Conservation (phyloP, 2,329 filamentous ascomycete species). For the Calonectria honghensis region DNA sequence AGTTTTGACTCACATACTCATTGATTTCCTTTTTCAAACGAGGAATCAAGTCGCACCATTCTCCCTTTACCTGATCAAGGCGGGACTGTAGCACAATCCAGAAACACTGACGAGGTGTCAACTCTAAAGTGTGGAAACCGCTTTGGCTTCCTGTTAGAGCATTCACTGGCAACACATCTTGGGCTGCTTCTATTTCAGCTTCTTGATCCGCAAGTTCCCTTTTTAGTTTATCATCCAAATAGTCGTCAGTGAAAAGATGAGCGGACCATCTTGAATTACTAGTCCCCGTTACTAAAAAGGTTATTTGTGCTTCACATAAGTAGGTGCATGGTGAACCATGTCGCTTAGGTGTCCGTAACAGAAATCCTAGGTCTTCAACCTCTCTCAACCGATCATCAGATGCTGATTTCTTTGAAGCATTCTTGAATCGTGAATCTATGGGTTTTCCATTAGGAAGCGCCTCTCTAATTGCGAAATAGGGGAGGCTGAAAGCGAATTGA, state of each 20-base stretch:
- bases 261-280: not conserved
- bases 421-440: not conserved
- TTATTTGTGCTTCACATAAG: not conserved
- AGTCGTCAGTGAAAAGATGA: not conserved
- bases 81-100: not conserved
- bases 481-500: not conserved
- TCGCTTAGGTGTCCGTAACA: not conserved
- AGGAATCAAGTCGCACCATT: not conserved
- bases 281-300: not conserved
- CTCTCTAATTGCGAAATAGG: not conserved
- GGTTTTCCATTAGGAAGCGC: not conserved
- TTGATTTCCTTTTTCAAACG: not conserved
- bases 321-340: too few species aligned
- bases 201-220: not conserved
- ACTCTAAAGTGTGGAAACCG: not conserved
- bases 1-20: not conserved
- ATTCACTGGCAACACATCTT: not conserved
- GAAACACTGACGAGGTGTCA: not conserved
- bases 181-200: not conserved
- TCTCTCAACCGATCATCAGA: not conserved
- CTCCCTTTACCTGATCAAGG: not conserved
- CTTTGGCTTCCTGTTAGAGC: not conserved
- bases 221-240: not conserved
- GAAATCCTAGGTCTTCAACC: not conserved
- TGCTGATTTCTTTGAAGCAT: too few species aligned